phyloP scores from a whole-genome alignment of 2,329 filamentous ascomycete species.

The Seiridium cupressi region DNA sequence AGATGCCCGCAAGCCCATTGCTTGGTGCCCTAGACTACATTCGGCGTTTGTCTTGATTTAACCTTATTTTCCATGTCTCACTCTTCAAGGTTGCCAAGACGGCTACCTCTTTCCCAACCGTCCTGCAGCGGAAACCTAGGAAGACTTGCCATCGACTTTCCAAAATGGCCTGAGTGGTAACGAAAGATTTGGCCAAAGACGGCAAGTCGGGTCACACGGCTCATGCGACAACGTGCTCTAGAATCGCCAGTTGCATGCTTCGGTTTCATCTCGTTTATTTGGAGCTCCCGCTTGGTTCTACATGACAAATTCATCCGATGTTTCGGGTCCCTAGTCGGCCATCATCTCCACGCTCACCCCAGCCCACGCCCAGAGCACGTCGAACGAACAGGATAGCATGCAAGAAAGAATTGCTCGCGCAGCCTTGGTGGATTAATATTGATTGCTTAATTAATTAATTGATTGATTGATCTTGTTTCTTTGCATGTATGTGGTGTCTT shows the following conservation, averaged over 20 bases:
- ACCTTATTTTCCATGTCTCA: background rate
- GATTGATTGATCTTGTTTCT: background rate
- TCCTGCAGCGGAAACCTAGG: background rate
- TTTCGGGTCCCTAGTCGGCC: background rate
- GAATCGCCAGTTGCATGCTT: background rate
- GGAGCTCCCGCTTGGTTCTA: background rate
- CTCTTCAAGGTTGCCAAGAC: background rate
- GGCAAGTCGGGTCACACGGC: background rate
- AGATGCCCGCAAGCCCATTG: background rate
- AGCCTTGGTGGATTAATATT: background rate
- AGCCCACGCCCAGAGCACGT: background rate
- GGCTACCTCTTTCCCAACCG: background rate
- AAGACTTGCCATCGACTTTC: background rate
- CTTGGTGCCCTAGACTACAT: background rate
- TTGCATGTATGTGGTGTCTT: no score
- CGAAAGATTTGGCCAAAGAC: background rate
- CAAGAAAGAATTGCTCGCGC: background rate
- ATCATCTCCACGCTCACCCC: background rate
- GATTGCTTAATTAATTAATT: background rate
- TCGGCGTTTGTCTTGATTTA: background rate
- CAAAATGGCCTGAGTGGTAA: background rate
- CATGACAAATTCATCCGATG: background rate
- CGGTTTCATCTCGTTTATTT: background rate
- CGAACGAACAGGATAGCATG: background rate
- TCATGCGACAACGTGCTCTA: background rate